Base-by-base conservation (phyloP, 2,329 filamentous ascomycete species). In the Exophiala alcalophila region DNA sequence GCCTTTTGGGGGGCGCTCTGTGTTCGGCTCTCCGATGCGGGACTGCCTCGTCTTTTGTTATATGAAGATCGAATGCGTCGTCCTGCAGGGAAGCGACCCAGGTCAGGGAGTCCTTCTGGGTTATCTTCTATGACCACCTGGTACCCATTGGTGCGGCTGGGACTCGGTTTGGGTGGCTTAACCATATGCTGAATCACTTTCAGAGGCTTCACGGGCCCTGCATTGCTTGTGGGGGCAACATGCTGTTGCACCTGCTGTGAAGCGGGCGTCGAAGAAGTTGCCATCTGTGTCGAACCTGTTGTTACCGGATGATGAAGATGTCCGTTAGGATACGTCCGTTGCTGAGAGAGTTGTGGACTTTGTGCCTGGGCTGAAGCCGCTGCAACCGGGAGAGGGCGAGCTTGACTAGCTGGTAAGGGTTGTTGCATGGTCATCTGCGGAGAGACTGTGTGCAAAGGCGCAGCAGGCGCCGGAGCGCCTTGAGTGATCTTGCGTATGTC, bases 401-500 rank as follows among this genome's bases (percentile, higher is more conserved):
- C 25, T 20, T 36, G 25, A 4, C 11, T 4, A 10, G 23, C 26
- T 32, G 19, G 45, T 20, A 50, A 31, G 25, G 34, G 24, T 40
- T 41, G 25, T 19, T 38, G 46, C 36, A 38, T 50, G 26, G 27
- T 34, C 20, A 49, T 35, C 38, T 53, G 51, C 19, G 47, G 50
- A 12, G 43, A 44, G n/a, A 40, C 33, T 33, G 41, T 50, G 10
- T 34, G 30, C 19, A 39, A 26, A 14, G 28, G 26, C 14, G n/a
- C 26, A 7, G 45, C 21, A 26, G 15, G 31, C 19, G 10, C 35
- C 11, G 36, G 39, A 25, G 21, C 5, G 27, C 20, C 21, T 19
- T 39, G 38, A 3, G 19, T 18, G 58, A 28, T 70, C 57, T 65
- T 78, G 67, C 64, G 77, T 62, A 69, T 57, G 49, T 62, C 60